Base-by-base conservation (phyloP, 2,329 filamentous ascomycete species). In the Thielaviopsis musarum region DNA sequence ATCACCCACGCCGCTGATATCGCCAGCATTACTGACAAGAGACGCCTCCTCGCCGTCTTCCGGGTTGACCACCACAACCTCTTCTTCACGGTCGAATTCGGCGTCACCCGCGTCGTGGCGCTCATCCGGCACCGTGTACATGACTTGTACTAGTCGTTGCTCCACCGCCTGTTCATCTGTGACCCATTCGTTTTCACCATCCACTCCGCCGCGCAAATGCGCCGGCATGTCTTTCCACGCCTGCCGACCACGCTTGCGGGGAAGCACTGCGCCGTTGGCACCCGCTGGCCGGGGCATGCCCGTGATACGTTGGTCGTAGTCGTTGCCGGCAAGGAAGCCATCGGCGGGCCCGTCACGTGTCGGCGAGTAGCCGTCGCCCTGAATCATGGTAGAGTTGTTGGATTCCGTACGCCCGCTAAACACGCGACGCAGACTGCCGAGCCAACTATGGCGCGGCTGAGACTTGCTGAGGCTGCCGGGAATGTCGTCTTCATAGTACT, bases 41-140 rank as follows among this genome's bases (percentile, higher is more conserved):
- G 60, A 61, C 15, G 49, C 26, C 2, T 56, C 60, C 38, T 61
- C 60, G n/a, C 57, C 53, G 24, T 55, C 53, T 21, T 45, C 57
- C 0, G 60, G 60, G 49, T 61, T 55, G 21, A 61, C 60, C 21
- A 61, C 54, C 41, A 61, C 54, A 9, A 52, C 60, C 21, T 61
- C 56, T 30, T 58, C 57, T 45, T 61, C 60, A 24, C 60, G 60
- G 45, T 75, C 74, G 38, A 75, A 68, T 63, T 85, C 85, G 56
- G 81, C 84, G 69, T 97, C 97, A 21, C 96, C 91, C n/a, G 97
- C 90, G 26, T 91, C 75, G 63, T 97, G 72, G 65, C 83, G 82
- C 70, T 91, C 86, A 69, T 85, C 89, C 2, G 93, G 91, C 62
- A 96, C 89, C 0, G 91, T 96, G 70, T 95, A 97, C 81, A 95